Percentiles rank a stretch among this genome's conserved stretches.
These are phyloP conservation scores for Obelidium mucronatum DNA, from an alignment of 192 early-diverging fungal genomes.

Conservation along the genomic window DNA sequence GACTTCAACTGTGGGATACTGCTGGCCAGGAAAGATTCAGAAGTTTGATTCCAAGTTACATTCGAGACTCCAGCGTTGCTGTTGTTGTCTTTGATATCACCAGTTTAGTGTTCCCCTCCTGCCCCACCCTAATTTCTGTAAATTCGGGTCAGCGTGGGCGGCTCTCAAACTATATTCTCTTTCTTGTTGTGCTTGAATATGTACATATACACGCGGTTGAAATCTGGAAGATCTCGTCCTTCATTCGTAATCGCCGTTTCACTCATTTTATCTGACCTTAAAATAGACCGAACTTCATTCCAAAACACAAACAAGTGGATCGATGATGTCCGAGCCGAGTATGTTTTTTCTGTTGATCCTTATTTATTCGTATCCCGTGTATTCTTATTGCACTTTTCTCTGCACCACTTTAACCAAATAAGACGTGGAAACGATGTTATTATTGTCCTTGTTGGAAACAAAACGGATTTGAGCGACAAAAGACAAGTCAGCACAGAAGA, in stretches of 20 bases:
- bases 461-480: conserved; percentile 97
- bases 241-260: no score
- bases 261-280: no score
- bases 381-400: neutral
- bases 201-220: no score
- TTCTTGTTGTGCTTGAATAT: no score
- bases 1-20: conserved; percentile 99
- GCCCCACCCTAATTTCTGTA: neutral
- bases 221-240: no score
- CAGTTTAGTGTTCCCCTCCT: conserved; percentile 54
- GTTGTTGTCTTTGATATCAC: conserved; percentile 98
- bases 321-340: conserved; percentile 96
- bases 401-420: neutral
- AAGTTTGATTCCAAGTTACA: conserved; percentile 96
- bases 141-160: neutral
- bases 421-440: conserved; percentile 94
- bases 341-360: no score
- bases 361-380: neutral
- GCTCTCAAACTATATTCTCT: neutral
- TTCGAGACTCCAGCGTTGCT: conserved; percentile 97
- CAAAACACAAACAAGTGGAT: conserved; percentile 98
- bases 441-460: conserved; percentile 98
- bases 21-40: conserved; percentile 98
- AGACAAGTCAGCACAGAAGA: conserved; percentile 95
- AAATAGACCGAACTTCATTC: conserved; percentile 91